A percentile compares a stretch with the other conserved stretches of the same genome.
Evolutionary conservation across 140 eudicot genomes (phyloP).

Genomic region (Erigeron philadelphicus): DNA sequence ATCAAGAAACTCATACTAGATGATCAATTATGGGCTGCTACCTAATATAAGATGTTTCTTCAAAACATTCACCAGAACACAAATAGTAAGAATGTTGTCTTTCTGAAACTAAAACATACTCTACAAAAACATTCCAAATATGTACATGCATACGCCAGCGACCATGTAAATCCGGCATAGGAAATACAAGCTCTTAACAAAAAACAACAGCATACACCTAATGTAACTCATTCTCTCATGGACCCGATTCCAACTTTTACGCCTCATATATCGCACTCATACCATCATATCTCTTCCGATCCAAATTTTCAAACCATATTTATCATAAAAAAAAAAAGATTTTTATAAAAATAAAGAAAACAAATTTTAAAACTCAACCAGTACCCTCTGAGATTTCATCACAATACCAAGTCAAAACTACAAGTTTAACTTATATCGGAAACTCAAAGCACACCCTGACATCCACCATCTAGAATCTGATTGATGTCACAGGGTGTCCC

Average conservation of each 20-base stretch:
- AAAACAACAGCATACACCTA: not conserved
- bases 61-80: too few relatives aligned
- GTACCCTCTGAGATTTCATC: slow-evolving; percentile 19
- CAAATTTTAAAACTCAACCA: slow-evolving; percentile 9
- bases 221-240: slow-evolving; percentile 8
- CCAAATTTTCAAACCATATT: slow-evolving; percentile 19
- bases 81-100: too few relatives aligned
- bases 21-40: too few relatives aligned
- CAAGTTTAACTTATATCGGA: slow-evolving; percentile 21
- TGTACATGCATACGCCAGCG: too few relatives aligned
- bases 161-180: not conserved
- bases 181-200: not conserved
- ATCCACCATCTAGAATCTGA: too few relatives aligned
- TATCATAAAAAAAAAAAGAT: slow-evolving; percentile 4
- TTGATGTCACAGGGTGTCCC: too few relatives aligned
- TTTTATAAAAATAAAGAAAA: not conserved
- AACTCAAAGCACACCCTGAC: not conserved
- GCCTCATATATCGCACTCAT: not conserved
- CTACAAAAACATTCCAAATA: too few relatives aligned
- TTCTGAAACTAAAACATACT: too few relatives aligned
- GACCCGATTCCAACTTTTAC: slow-evolving; percentile 18
- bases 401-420: slow-evolving; percentile 18
- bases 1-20: too few relatives aligned
- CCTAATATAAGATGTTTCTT: too few relatives aligned
- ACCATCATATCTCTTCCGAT: slow-evolving; percentile 2